phyloP scores from a whole-genome alignment of 371 early-diverging fungal genomes.

The Mortierella sp. region DNA sequence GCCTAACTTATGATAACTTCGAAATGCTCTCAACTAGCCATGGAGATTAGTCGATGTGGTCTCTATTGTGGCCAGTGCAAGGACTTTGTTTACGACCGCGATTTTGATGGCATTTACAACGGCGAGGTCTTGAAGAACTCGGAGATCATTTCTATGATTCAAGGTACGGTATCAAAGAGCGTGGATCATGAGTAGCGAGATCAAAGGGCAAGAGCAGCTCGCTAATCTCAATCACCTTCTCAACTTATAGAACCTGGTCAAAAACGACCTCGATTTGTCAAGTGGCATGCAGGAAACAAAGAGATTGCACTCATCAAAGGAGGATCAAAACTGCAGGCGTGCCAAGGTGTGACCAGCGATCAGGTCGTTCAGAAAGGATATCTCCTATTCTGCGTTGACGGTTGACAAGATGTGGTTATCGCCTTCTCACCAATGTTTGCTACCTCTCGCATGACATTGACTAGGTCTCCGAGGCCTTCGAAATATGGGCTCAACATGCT shows the following conservation, averaged over 20 bases:
- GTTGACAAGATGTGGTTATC: background rate
- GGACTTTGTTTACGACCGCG: constrained; percentile 90
- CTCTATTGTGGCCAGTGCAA: constrained; percentile 85
- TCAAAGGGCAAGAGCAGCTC: background rate
- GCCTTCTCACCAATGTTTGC: background rate
- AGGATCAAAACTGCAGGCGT: constrained; percentile 64
- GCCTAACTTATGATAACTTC: background rate
- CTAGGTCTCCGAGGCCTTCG: constrained; percentile 88
- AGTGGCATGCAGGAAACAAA: constrained; percentile 67
- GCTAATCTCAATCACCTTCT: background rate
- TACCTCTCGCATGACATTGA: constrained; percentile 11
- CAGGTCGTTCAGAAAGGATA: no score
- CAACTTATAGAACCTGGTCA: constrained; percentile 60
- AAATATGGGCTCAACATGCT: constrained; percentile 97
- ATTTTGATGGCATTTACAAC: constrained; percentile 73
- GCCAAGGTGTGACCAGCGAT: constrained; percentile 54
- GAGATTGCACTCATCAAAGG: constrained; percentile 67
- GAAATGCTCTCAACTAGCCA: constrained; percentile 57
- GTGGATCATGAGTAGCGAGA: background rate
- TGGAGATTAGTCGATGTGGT: constrained; percentile 75
- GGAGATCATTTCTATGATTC: constrained; percentile 64
- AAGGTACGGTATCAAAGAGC: constrained; percentile 47
- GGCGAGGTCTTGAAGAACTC: constrained; percentile 75
- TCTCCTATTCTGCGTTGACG: background rate
- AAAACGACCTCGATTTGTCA: constrained; percentile 58